Percentiles rank a stretch among this genome's conserved stretches.
These are phyloP conservation scores for Paramecium caudatum DNA, from an alignment of 73 alveolate genomes.

Conservation along the genomic window DNA sequence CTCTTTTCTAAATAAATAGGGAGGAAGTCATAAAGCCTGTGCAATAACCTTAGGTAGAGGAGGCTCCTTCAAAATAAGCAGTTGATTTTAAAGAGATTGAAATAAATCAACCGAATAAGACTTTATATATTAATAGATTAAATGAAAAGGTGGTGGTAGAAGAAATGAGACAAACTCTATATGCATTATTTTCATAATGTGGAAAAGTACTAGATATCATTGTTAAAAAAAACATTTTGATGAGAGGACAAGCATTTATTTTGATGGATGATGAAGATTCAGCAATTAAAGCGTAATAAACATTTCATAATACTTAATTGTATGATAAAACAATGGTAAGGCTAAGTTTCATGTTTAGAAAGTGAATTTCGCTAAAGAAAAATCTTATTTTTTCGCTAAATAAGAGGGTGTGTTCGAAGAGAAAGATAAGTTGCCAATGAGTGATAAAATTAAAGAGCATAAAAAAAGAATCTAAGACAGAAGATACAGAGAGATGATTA, in stretches of 20 bases:
- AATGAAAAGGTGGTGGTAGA: slow-evolving; percentile 91
- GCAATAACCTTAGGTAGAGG: slow-evolving; percentile 1
- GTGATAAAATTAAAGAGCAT: slow-evolving; percentile 64
- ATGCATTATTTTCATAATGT: slow-evolving; percentile 87
- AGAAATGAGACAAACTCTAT: slow-evolving; percentile 89
- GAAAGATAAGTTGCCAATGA: slow-evolving; percentile 64
- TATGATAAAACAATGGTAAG: slow-evolving; percentile 73
- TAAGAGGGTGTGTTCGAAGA: slow-evolving; percentile 23
- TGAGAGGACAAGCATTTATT: slow-evolving; percentile 97
- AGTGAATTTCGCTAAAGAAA: slow-evolving; percentile 66
- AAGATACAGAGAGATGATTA: background rate
- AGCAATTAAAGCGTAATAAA: slow-evolving; percentile 75
- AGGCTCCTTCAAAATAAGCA: background rate
- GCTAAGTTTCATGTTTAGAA: background rate
- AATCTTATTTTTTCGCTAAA: background rate
- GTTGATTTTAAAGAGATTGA: slow-evolving; percentile 39
- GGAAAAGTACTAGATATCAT: slow-evolving; percentile 93
- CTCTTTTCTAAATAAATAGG: slow-evolving; percentile 54
- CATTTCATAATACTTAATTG: slow-evolving; percentile 63
- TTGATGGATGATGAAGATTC: slow-evolving; percentile 88
- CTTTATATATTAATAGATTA: slow-evolving; percentile 92
- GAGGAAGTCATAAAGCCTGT: slow-evolving; percentile 41
- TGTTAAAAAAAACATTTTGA: slow-evolving; percentile 85
- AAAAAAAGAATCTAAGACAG: slow-evolving; percentile 29
- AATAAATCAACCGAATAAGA: slow-evolving; percentile 79